These are phyloP conservation scores for Rhypophila decipiens DNA, from an alignment of 495 filamentous ascomycete species.

Conservation along the genomic window DNA sequence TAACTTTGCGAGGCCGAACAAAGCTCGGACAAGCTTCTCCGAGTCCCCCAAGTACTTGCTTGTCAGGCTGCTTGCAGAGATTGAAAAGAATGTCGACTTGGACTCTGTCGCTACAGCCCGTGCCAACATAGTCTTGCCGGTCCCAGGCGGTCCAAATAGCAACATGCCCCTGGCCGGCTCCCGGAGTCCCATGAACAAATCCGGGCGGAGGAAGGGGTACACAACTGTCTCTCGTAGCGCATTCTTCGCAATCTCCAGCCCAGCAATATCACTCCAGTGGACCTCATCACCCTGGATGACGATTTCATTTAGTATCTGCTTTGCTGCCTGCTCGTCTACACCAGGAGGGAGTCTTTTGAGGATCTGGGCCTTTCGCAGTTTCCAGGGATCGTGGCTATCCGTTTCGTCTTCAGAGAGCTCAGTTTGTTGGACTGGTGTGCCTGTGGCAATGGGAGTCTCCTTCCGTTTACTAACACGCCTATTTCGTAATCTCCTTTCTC, in stretches of 20 bases:
- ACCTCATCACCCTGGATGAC: slow-evolving; percentile 93
- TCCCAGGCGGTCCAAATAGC: slow-evolving; percentile 92
- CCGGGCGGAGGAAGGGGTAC: slow-evolving; percentile 92
- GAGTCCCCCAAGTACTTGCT: slow-evolving; percentile 96
- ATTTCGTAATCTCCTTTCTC: background rate
- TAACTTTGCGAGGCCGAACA: slow-evolving; percentile 84
- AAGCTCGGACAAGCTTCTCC: slow-evolving; percentile 90
- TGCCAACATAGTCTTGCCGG: slow-evolving; percentile 97
- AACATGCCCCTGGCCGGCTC: slow-evolving; percentile 95
- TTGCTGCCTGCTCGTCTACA: slow-evolving; percentile 73
- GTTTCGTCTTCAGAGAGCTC: slow-evolving; percentile 17
- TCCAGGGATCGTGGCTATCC: slow-evolving; percentile 43
- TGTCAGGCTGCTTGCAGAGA: slow-evolving; percentile 87
- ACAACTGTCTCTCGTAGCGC: slow-evolving; percentile 95
- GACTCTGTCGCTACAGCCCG: slow-evolving; percentile 93
- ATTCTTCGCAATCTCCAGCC: slow-evolving; percentile 82
- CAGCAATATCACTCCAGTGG: slow-evolving; percentile 91
- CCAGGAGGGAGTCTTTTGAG: slow-evolving; percentile 72
- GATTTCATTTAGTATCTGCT: slow-evolving; percentile 93
- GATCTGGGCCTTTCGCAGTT: slow-evolving; percentile 43
- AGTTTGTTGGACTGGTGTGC: slow-evolving; percentile 7
- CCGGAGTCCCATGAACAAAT: slow-evolving; percentile 90
- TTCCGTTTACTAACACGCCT: slow-evolving; percentile 3
- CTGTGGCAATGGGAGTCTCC: slow-evolving; percentile 12
- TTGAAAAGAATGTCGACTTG: slow-evolving; percentile 93